These are phyloP conservation scores for Salix koriyanagi DNA, from an alignment of 345 rosid genomes.

Conservation along the genomic window DNA sequence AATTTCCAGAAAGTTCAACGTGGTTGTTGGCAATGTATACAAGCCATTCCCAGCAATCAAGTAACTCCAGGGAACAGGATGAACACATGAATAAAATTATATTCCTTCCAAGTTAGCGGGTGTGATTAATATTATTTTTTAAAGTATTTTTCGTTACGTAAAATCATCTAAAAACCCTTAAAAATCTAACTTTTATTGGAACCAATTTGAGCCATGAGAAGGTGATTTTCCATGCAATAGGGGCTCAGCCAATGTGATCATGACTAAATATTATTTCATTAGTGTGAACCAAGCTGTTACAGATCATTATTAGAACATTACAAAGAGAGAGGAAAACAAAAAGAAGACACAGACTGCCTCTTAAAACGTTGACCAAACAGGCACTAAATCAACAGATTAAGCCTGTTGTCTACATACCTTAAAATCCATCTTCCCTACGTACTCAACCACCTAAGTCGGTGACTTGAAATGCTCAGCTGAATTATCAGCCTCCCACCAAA, in stretches of 20 bases:
- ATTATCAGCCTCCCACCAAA: slow-evolving; percentile 22
- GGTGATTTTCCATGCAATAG: no score
- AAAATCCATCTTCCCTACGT: slow-evolving; percentile 15
- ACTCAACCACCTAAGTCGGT: slow-evolving; percentile 11
- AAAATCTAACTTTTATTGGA: no score
- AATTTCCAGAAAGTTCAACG: neutral
- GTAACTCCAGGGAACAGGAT: neutral
- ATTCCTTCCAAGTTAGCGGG: no score
- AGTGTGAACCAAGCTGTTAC: neutral
- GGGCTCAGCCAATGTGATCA: no score
- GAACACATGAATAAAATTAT: no score
- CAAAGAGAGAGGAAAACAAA: slow-evolving; percentile 1
- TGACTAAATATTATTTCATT: neutral
- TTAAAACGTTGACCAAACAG: slow-evolving; percentile 22
- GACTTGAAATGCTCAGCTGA: slow-evolving; percentile 11
- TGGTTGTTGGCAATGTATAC: neutral
- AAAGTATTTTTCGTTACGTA: no score
- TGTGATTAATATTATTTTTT: no score
- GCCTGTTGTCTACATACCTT: slow-evolving; percentile 24
- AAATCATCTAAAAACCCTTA: no score
- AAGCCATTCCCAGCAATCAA: neutral
- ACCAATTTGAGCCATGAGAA: no score
- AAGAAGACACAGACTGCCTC: slow-evolving; percentile 31
- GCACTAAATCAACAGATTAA: slow-evolving; percentile 14
- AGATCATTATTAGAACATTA: slow-evolving; percentile 1